Conservation (phyloP, 2,329 filamentous ascomycete species). For the Microcyclosporella mali region DNA sequence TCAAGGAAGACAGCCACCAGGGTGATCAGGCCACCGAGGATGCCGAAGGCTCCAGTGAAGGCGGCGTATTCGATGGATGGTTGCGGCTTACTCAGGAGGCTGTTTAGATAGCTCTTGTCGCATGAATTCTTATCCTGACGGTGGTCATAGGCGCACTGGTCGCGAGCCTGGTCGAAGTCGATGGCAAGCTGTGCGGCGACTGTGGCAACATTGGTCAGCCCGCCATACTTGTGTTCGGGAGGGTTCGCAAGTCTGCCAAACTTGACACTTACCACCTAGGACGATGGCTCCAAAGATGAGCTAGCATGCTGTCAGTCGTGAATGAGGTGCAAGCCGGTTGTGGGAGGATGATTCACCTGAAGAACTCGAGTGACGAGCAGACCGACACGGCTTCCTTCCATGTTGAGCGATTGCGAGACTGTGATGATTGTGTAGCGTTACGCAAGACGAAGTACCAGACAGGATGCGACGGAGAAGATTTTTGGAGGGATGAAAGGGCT, state of each 20-base stretch:
- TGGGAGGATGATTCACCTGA: slow-evolving; percentile 3
- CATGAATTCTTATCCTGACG: not conserved
- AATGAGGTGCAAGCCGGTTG: not conserved
- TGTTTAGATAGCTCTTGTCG: not conserved
- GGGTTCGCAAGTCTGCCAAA: too few relatives aligned
- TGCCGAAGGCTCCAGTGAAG: slow-evolving; percentile 13
- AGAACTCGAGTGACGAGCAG: slow-evolving; percentile 6
- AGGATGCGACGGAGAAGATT: too few relatives aligned
- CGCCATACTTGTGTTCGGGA: too few relatives aligned
- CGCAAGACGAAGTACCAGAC: too few relatives aligned
- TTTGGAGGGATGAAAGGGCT: too few relatives aligned
- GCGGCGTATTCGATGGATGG: slow-evolving; percentile 5
- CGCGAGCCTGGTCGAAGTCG: not conserved
- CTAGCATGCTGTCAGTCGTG: not conserved
- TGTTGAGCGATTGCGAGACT: not conserved
- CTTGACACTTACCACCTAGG: not conserved
- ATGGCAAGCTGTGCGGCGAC: slow-evolving; percentile 2
- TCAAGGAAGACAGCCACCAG: slow-evolving; percentile 9
- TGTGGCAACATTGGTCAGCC: too few relatives aligned
- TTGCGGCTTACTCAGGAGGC: slow-evolving; percentile 2
- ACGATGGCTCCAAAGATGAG: slow-evolving; percentile 2
- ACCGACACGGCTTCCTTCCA: slow-evolving; percentile 6
- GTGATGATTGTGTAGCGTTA: too few relatives aligned
- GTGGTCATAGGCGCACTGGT: slow-evolving; percentile 1
- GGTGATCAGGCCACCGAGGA: slow-evolving; percentile 11